Base-by-base conservation (phyloP, 1,284 basidiomycete genomes). In the Leucoagaricus sp. region DNA sequence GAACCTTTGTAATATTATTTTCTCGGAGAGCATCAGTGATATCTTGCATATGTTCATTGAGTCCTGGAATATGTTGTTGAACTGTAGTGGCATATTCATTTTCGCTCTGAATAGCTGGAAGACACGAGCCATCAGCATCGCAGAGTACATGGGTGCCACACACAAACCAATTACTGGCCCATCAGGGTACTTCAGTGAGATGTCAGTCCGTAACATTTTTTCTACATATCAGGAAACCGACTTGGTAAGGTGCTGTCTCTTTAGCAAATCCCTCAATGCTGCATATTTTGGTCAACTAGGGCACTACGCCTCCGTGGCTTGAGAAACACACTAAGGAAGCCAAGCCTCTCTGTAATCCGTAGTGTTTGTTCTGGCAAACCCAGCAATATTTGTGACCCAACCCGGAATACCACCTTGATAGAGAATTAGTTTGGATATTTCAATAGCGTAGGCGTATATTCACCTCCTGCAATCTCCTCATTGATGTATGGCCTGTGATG, bases 21-120 rank as follows among this genome's bases (percentile, higher is more conserved):
- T 60, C 65, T 4, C 73, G 65, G 33, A 72, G 63, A 7, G 71
- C 69, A 53, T 78, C 70, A 60, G 76, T 72, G 60, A 75, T 72
- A 53, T 70, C 70, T 64, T 76, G 73, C 73, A 78, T 77, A 55
- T 73, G 72, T 50, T 69, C 66, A 53, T 67, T 58, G 8, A 73
- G 61, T 12, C 72, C 72, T 0, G 70, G 55, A 44, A 73, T 70
- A 38, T 58, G 58, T 25, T 62, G 60, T 13, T 62, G 46, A 3
- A 67, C 62, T 7, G 64, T 67, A 1, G 70, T 72, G 26, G 65
- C 67, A 63, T 74, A 83, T 63, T 82, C 81, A 56, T 82, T 82
- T 52, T 82, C 81, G 58, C 75, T 72, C 59, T 80, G 81, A 8
- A 81, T 71, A 34, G 77, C 76, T 71, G n/a, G n/a, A 50, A 10